phyloP scores from a whole-genome alignment of 306 rosid species.

The Myrica gale region DNA sequence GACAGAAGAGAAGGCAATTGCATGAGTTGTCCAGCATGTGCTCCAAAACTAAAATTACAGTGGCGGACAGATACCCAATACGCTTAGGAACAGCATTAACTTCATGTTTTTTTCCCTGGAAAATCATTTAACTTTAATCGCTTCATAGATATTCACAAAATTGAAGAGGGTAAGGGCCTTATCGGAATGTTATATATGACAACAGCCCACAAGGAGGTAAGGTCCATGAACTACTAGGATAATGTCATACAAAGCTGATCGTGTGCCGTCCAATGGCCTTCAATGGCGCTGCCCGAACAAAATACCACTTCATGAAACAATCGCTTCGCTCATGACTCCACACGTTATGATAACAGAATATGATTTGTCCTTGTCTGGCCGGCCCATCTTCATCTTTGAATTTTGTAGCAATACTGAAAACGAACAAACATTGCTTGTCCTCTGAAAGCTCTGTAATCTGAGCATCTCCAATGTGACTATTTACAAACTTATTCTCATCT shows the following conservation, averaged over 20 bases:
- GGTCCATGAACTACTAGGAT: neutral
- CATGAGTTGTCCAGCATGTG: neutral
- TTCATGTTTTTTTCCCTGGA: neutral
- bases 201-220: neutral
- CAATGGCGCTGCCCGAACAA: neutral
- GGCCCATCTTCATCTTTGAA: slow-evolving; percentile 16
- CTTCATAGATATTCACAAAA: neutral
- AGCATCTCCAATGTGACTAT: slow-evolving; percentile 16
- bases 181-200: too few relatives aligned
- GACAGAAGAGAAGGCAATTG: neutral
- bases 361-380: neutral
- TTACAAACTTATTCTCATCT: slow-evolving; percentile 12
- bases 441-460: slow-evolving; percentile 13
- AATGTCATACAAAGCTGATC: neutral
- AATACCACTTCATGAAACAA: slow-evolving; percentile 1
- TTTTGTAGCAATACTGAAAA: slow-evolving; percentile 12
- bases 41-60: neutral
- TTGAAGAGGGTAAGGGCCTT: neutral
- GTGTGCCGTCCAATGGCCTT: neutral
- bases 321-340: neutral
- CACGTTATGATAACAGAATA: neutral
- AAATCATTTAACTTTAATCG: too few relatives aligned
- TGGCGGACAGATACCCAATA: neutral
- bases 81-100: neutral
- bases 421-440: neutral